Evolutionary conservation across 495 filamentous ascomycete species (phyloP).

Genomic region (Penicillium odoratum): DNA sequence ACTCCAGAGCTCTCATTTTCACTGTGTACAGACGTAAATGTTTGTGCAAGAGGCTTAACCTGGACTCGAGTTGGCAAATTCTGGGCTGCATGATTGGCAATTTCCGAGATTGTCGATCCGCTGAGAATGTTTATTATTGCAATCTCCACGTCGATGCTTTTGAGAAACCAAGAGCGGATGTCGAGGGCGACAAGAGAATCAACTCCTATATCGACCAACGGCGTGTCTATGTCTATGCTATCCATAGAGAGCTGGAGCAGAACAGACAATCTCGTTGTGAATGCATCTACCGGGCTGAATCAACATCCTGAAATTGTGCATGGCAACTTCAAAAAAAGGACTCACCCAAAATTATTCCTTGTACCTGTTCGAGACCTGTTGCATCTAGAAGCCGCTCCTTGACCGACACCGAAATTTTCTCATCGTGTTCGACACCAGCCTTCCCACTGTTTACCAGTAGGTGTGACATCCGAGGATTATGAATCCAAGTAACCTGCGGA

Average conservation of each 20-base stretch:
- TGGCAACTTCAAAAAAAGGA: background rate
- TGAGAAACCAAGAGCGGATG: conserved; percentile 1
- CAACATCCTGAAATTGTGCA: background rate
- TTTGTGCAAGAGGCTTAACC: background rate
- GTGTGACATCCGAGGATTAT: background rate
- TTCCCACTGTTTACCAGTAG: background rate
- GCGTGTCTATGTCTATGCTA: background rate
- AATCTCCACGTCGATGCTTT: background rate
- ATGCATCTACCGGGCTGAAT: background rate
- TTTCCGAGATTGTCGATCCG: background rate
- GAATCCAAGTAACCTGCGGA: background rate
- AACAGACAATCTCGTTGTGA: background rate
- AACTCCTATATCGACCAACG: background rate
- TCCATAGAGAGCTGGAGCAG: background rate
- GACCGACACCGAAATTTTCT: background rate
- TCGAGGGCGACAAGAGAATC: background rate
- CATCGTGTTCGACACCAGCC: background rate
- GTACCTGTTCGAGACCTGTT: background rate
- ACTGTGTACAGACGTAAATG: background rate
- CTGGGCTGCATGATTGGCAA: background rate
- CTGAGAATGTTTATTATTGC: background rate
- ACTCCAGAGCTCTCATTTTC: background rate
- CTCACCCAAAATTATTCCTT: background rate
- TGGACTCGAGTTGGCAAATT: background rate
- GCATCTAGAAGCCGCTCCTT: background rate